A percentile compares a stretch with the other conserved stretches of the same genome.
These are phyloP conservation scores for Aspergillus spinulosporus DNA, from an alignment of 2,329 filamentous ascomycete species.

Conservation along the genomic window DNA sequence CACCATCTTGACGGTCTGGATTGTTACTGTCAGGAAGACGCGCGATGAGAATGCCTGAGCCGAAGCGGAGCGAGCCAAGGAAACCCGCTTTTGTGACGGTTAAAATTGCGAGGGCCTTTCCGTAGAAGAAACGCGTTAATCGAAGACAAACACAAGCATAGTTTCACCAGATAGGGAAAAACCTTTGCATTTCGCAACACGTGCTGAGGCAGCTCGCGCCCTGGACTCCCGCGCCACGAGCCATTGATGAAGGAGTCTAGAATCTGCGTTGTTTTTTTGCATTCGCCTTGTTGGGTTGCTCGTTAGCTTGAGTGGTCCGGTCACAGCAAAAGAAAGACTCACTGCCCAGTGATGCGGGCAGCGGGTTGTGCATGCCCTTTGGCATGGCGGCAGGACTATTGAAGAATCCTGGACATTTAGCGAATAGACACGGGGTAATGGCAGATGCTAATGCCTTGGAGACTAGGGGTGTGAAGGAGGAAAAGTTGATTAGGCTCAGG, in stretches of 20 bases:
- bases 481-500: background rate
- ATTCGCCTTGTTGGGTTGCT: conserved; percentile 68
- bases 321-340: conserved; percentile 20
- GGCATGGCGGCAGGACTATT: conserved; percentile 11
- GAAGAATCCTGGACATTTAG: background rate
- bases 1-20: no score
- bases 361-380: conserved; percentile 40
- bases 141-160: background rate
- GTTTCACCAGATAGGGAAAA: conserved; percentile 17
- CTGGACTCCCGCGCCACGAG: conserved; percentile 83
- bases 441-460: background rate
- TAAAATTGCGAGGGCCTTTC: conserved; percentile 48
- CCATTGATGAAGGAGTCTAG: conserved; percentile 91
- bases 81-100: conserved; percentile 51
- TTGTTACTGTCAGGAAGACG: conserved; percentile 36
- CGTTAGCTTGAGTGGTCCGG: background rate
- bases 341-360: conserved; percentile 49
- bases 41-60: conserved; percentile 49
- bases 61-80: conserved; percentile 47
- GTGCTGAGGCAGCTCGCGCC: conserved; percentile 88
- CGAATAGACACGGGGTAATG: background rate
- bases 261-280: conserved; percentile 92
- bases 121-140: background rate
- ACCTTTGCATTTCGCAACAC: conserved; percentile 89
- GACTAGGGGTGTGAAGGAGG: background rate